Evolutionary conservation across 306 rosid genomes (phyloP).

Genomic region (Pyrus pyrifolia): DNA sequence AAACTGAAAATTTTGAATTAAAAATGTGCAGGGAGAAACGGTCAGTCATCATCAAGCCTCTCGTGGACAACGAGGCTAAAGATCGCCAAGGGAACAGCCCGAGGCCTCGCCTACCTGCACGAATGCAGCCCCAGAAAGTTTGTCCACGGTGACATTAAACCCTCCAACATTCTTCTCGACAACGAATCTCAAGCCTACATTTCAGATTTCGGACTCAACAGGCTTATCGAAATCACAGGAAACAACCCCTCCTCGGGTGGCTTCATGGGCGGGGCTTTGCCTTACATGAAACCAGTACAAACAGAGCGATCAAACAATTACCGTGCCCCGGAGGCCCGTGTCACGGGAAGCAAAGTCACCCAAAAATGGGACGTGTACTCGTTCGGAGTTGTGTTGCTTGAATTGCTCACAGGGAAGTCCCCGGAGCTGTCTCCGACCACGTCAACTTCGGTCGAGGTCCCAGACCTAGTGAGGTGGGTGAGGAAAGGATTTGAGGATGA

Average conservation of each 20-base stretch:
- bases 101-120: slow-evolving; percentile 93
- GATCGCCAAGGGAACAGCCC: slow-evolving; percentile 77
- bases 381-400: slow-evolving; percentile 78
- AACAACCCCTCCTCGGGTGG: slow-evolving; percentile 89
- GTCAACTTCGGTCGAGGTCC: slow-evolving; percentile 73
- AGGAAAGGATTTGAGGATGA: slow-evolving; percentile 89
- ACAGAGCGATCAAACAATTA: slow-evolving; percentile 69
- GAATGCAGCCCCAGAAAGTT: slow-evolving; percentile 97
- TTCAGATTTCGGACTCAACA: slow-evolving; percentile 84
- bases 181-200: slow-evolving; percentile 61
- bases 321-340: slow-evolving; percentile 77
- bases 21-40: slow-evolving; percentile 50
- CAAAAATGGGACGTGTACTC: slow-evolving; percentile 96
- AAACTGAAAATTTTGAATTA: background rate
- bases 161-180: slow-evolving; percentile 91
- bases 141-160: slow-evolving; percentile 91
- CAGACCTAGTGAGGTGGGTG: slow-evolving; percentile 87
- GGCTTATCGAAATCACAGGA: slow-evolving; percentile 79
- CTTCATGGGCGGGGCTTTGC: slow-evolving; percentile 84
- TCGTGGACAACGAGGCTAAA: slow-evolving; percentile 79
- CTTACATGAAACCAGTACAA: slow-evolving; percentile 63
- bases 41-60: slow-evolving; percentile 62
- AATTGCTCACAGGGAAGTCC: slow-evolving; percentile 84
- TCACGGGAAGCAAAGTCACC: slow-evolving; percentile 57
- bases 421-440: slow-evolving; percentile 86